These are phyloP conservation scores for Mytilinidion resinicola DNA, from an alignment of 495 filamentous ascomycete species.

Conservation along the genomic window DNA sequence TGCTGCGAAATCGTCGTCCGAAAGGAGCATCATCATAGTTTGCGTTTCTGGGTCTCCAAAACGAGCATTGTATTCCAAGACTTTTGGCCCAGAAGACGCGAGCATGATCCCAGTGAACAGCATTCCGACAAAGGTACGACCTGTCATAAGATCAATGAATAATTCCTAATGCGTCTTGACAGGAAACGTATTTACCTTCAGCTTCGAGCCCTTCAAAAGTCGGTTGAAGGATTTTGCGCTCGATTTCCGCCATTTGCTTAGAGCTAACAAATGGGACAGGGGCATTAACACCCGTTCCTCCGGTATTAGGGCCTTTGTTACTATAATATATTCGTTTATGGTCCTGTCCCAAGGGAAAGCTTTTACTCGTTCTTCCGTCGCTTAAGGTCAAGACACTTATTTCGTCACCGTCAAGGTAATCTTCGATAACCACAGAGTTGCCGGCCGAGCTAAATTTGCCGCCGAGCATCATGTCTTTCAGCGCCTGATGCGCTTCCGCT, in stretches of 20 bases:
- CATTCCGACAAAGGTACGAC: slow-evolving; percentile 72
- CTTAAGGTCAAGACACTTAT: slow-evolving; percentile 85
- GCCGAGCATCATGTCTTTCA: slow-evolving; percentile 84
- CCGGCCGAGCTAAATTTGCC: slow-evolving; percentile 83
- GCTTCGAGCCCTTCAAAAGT: slow-evolving; percentile 82
- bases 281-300: slow-evolving; percentile 96
- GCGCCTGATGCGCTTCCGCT: slow-evolving; percentile 71
- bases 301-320: slow-evolving; percentile 89
- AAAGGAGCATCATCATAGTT: slow-evolving; percentile 68
- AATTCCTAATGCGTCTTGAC: neutral
- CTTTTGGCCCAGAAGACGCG: slow-evolving; percentile 76
- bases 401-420: slow-evolving; percentile 87
- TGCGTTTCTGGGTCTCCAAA: slow-evolving; percentile 97
- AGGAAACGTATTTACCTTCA: slow-evolving; percentile 46
- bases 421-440: slow-evolving; percentile 91
- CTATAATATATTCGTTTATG: slow-evolving; percentile 92
- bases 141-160: slow-evolving; percentile 17
- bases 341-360: slow-evolving; percentile 86
- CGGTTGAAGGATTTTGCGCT: slow-evolving; percentile 77
- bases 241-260: slow-evolving; percentile 66
- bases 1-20: slow-evolving; percentile 85
- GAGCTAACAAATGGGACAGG: slow-evolving; percentile 69
- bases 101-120: slow-evolving; percentile 98
- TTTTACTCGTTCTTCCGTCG: slow-evolving; percentile 78
- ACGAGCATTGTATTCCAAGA: slow-evolving; percentile 93